phyloP scores from a whole-genome alignment of 1,139 yeast species.

The Candida tunisiensis region DNA sequence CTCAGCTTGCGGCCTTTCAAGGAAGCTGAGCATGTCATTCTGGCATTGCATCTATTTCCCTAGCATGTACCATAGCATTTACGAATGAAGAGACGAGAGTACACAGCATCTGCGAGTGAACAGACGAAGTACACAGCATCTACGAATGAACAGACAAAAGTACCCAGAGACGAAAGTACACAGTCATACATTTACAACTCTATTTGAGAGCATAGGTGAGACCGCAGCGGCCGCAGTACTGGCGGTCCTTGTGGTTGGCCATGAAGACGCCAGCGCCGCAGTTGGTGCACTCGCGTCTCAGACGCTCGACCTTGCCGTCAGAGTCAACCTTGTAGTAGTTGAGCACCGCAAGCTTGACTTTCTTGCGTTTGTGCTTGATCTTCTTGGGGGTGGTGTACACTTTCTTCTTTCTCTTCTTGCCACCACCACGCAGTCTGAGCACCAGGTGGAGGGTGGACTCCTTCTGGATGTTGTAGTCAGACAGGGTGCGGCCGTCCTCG shows the following conservation, averaged over 20 bases:
- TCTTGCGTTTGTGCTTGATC: slow-evolving; percentile 99
- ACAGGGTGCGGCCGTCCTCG: slow-evolving; percentile 75
- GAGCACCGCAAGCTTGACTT: slow-evolving; percentile 97
- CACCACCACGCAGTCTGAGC: slow-evolving; percentile 99
- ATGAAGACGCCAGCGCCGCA: slow-evolving; percentile 99
- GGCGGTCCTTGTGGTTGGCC: slow-evolving; percentile 99
- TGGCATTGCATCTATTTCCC: too few relatives aligned
- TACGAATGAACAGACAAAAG: too few relatives aligned
- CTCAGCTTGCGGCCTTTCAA: too few relatives aligned
- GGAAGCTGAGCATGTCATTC: too few relatives aligned
- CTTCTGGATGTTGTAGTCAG: slow-evolving; percentile 94
- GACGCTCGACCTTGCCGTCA: slow-evolving; percentile 97
- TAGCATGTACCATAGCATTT: too few relatives aligned
- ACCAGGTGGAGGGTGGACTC: slow-evolving; percentile 99
- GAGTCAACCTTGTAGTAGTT: slow-evolving; percentile 98
- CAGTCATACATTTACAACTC: background rate
- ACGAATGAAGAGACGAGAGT: too few relatives aligned
- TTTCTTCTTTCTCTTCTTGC: slow-evolving; percentile 99
- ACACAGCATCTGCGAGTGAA: too few relatives aligned
- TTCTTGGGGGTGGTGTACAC: slow-evolving; percentile 99
- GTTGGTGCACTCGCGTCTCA: slow-evolving; percentile 96
- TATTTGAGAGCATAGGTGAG: slow-evolving; percentile 42
- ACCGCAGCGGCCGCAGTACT: slow-evolving; percentile 99
- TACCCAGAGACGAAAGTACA: too few relatives aligned
- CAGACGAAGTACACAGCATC: too few relatives aligned